A percentile compares a stretch with the other conserved stretches of the same genome.
phyloP scores from a whole-genome alignment of 108 stramenopile genomes.

The Aurantiochytrium sp. region DNA sequence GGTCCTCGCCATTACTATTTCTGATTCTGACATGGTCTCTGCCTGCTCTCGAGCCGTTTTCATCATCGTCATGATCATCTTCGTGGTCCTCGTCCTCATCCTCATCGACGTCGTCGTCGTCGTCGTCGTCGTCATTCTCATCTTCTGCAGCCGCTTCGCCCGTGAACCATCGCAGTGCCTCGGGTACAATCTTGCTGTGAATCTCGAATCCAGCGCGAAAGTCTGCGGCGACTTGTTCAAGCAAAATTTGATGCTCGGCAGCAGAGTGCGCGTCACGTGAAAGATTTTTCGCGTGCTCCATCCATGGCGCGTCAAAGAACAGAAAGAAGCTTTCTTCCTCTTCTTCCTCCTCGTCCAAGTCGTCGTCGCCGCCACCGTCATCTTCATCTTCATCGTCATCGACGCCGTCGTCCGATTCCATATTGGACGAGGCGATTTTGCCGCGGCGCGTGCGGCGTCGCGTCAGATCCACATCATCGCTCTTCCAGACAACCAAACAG shows the following conservation, averaged over 20 bases:
- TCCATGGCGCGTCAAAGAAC: not conserved
- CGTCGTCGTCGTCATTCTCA: not conserved
- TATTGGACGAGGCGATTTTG: no score
- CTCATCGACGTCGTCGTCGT: not conserved
- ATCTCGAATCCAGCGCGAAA: not conserved
- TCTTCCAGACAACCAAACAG: not conserved
- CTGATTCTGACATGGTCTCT: no score
- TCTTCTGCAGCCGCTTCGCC: not conserved
- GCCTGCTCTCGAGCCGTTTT: no score
- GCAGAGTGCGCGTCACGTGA: not conserved
- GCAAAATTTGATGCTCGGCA: not conserved
- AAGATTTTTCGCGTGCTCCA: not conserved
- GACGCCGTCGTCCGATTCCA: not conserved
- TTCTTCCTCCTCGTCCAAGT: not conserved
- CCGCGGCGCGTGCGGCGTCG: not conserved
- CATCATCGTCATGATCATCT: no score
- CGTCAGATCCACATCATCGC: not conserved
- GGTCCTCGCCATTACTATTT: no score
- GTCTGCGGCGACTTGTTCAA: not conserved
- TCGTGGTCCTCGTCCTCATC: not conserved
- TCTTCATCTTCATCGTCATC: not conserved
- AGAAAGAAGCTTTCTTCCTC: not conserved
- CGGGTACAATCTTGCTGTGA: not conserved
- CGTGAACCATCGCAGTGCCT: not conserved
- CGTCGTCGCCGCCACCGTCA: not conserved